These are phyloP conservation scores for Carnegiea gigantea DNA, from an alignment of 179 eudicot genomes.

Conservation along the genomic window DNA sequence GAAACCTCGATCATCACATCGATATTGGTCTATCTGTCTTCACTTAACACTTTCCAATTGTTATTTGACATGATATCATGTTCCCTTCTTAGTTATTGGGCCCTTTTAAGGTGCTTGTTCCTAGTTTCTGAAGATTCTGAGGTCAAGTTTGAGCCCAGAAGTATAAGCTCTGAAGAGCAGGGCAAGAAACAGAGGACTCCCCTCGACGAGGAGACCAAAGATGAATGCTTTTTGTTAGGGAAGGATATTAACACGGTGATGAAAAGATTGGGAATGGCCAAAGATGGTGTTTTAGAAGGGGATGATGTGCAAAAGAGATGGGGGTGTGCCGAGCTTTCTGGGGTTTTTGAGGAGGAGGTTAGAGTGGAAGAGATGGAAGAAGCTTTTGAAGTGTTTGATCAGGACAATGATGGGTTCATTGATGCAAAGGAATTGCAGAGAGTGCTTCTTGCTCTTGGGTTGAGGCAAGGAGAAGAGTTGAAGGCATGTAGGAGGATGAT, in stretches of 20 bases:
- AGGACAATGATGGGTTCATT: constrained; percentile 76
- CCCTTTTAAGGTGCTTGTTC: background rate
- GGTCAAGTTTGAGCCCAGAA: constrained; percentile 8
- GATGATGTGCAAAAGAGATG: constrained; percentile 32
- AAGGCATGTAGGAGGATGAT: constrained; percentile 53
- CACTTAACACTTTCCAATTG: background rate
- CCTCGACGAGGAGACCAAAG: background rate
- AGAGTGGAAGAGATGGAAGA: constrained; percentile 61
- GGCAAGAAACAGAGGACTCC: background rate
- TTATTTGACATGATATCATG: background rate
- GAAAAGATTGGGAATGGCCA: constrained; percentile 48
- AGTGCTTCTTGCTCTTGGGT: constrained; percentile 48
- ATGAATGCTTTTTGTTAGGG: constrained; percentile 6
- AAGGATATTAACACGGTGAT: constrained; percentile 43
- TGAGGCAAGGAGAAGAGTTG: constrained; percentile 36
- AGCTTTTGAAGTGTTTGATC: constrained; percentile 81
- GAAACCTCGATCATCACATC: constrained; percentile 1
- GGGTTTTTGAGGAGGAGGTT: constrained; percentile 63
- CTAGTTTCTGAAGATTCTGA: background rate
- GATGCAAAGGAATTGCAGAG: constrained; percentile 56
- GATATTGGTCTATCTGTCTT: background rate
- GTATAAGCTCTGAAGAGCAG: background rate
- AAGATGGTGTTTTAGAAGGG: constrained; percentile 24
- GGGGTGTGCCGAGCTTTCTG: constrained; percentile 34
- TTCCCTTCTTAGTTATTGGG: constrained; percentile 4